Evolutionary conservation across 768 basidiomycete species (phyloP).

Genomic region (Lentinula boryana): DNA sequence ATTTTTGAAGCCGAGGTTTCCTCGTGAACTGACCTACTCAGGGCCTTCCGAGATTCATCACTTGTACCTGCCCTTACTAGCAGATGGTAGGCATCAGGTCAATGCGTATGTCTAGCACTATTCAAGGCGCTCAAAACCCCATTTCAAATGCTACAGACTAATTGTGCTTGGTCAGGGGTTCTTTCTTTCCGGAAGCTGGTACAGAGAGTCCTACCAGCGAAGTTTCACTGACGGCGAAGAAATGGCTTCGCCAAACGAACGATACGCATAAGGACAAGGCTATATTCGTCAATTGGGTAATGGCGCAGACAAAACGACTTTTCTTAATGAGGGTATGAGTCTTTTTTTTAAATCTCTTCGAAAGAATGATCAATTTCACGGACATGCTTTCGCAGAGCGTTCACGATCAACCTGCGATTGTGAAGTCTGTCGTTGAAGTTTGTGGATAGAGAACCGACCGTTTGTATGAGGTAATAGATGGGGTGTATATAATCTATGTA

Average conservation of each 20-base stretch:
- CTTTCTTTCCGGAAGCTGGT: conserved; percentile 23
- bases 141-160: conserved; percentile 4
- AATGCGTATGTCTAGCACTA: conserved; percentile 15
- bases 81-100: conserved; percentile 20
- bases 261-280: conserved; percentile 10
- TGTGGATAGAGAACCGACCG: conserved; percentile 15
- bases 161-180: conserved; percentile 22
- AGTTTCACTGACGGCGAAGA: conserved; percentile 20
- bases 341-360: conserved; percentile 18
- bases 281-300: conserved; percentile 21
- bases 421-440: conserved; percentile 17
- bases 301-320: conserved; percentile 28
- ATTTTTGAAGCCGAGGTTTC: neutral
- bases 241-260: conserved; percentile 19
- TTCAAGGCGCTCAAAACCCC: neutral
- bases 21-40: neutral
- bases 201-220: conserved; percentile 16
- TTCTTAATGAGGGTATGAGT: conserved; percentile 22
- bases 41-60: conserved; percentile 14
- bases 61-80: conserved; percentile 21
- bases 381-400: conserved; percentile 10
- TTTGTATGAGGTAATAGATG: neutral
- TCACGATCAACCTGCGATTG: conserved; percentile 16
- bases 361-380: neutral
- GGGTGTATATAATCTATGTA: too few relatives aligned